Percentiles rank a stretch among this genome's conserved stretches.
phyloP scores from a whole-genome alignment of 108 stramenopile genomes.

The Skeletonema marinoi region DNA sequence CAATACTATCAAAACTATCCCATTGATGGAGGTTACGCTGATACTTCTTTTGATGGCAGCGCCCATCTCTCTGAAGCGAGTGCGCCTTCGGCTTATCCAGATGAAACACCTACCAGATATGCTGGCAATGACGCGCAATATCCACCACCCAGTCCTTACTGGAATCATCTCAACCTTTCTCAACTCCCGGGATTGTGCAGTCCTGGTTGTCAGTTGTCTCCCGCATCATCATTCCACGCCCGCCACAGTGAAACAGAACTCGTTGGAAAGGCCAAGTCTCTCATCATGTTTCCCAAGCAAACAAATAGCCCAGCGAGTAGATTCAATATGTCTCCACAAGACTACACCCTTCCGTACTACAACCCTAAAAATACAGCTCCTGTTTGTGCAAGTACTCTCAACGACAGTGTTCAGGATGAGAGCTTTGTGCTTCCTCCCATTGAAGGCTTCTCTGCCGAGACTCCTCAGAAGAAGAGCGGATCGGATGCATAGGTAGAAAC shows the following conservation, averaged over 20 bases:
- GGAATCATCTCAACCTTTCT: slow-evolving; percentile 47
- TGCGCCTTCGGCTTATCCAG: slow-evolving; percentile 8
- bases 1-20: slow-evolving; percentile 37
- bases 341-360: slow-evolving; percentile 35
- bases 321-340: slow-evolving; percentile 50
- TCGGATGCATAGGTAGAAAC: background rate
- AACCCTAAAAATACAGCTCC: slow-evolving; percentile 8
- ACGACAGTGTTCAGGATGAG: slow-evolving; percentile 41
- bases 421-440: slow-evolving; percentile 52
- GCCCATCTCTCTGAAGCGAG: slow-evolving; percentile 18
- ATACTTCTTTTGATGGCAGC: slow-evolving; percentile 29
- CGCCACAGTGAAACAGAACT: background rate
- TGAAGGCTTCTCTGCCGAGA: slow-evolving; percentile 37
- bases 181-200: slow-evolving; percentile 45
- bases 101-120: slow-evolving; percentile 35
- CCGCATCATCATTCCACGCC: background rate
- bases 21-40: slow-evolving; percentile 33
- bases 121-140: slow-evolving; percentile 6
- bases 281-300: slow-evolving; percentile 46
- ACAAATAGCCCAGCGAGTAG: slow-evolving; percentile 44
- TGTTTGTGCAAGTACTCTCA: slow-evolving; percentile 18
- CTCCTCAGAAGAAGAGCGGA: background rate
- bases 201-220: slow-evolving; percentile 40
- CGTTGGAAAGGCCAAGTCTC: slow-evolving; percentile 43
- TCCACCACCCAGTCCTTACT: slow-evolving; percentile 38